A percentile compares a stretch with the other conserved stretches of the same genome.
These are phyloP conservation scores for Phaffomyces antillensis DNA, from an alignment of 805 yeast species.

Conservation along the genomic window DNA sequence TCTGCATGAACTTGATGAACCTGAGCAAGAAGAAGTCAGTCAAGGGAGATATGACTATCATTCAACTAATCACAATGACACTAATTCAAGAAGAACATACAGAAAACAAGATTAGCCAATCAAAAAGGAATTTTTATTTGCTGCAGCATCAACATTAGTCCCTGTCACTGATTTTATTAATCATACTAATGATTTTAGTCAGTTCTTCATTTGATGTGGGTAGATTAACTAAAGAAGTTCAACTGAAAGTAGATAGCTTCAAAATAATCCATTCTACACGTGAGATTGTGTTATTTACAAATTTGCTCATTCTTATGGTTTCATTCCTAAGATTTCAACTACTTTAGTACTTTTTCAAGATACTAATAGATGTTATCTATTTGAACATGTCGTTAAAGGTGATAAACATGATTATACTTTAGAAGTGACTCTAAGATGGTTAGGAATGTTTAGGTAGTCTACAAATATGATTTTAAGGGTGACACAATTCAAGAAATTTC, in stretches of 20 bases:
- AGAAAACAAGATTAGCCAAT: slow-evolving; percentile 1
- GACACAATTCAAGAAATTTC: slow-evolving; percentile 15
- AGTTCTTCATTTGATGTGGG: slow-evolving; percentile 60
- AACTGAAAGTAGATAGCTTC: slow-evolving; percentile 26
- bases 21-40: not conserved
- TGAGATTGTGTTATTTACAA: slow-evolving; percentile 30
- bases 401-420: slow-evolving; percentile 14
- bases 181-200: slow-evolving; percentile 37
- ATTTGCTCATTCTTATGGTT: slow-evolving; percentile 39
- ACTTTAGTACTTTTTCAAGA: slow-evolving; percentile 24
- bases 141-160: slow-evolving; percentile 48
- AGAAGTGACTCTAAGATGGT: slow-evolving; percentile 27
- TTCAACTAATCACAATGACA: not conserved
- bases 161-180: slow-evolving; percentile 66
- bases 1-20: slow-evolving; percentile 1
- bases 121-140: slow-evolving; percentile 30
- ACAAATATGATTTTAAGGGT: slow-evolving; percentile 14
- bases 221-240: slow-evolving; percentile 33
- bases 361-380: slow-evolving; percentile 21
- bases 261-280: slow-evolving; percentile 1
- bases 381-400: slow-evolving; percentile 4
- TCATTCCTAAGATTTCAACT: slow-evolving; percentile 29
- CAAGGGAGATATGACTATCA: slow-evolving; percentile 3
- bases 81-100: slow-evolving; percentile 5
- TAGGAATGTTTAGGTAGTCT: slow-evolving; percentile 31